Evolutionary conservation across 441 rosid species (phyloP).

Genomic region (California macrophylla): DNA sequence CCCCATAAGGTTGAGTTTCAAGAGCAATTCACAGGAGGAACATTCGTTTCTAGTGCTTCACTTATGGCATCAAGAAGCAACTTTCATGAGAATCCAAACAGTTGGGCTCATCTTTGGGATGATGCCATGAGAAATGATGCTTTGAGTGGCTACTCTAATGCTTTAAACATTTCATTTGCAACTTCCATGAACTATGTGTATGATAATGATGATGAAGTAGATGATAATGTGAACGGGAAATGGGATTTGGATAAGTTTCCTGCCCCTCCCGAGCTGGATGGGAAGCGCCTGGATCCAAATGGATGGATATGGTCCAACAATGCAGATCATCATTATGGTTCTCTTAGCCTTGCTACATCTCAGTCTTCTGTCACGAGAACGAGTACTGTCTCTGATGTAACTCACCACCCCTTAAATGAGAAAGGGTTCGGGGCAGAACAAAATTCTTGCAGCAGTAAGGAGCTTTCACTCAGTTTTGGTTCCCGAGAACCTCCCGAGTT

Average conservation of each 20-base stretch:
- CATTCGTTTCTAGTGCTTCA: constrained; percentile 28
- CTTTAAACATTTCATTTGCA: constrained; percentile 24
- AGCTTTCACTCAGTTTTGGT: constrained; percentile 39
- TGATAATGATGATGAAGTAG: constrained; percentile 22
- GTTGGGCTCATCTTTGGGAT: constrained; percentile 24
- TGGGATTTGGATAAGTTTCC: constrained; percentile 32
- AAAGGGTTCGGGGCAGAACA: constrained; percentile 40
- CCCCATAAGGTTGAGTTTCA: constrained; percentile 24
- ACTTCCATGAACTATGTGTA: constrained; percentile 25
- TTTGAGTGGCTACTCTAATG: constrained; percentile 34
- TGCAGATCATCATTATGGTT: constrained; percentile 30
- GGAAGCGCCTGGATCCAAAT: constrained; percentile 26
- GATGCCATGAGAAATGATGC: constrained; percentile 30
- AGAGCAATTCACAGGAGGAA: constrained; percentile 30
- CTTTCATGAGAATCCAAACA: constrained; percentile 40
- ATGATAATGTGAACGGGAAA: constrained; percentile 23
- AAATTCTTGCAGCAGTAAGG: constrained; percentile 41
- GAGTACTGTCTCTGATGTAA: constrained; percentile 25
- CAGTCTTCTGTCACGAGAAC: constrained; percentile 28
- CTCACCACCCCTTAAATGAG: constrained; percentile 27
- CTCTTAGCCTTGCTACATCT: constrained; percentile 65
- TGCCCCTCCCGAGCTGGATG: constrained; percentile 19
- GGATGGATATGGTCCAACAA: constrained; percentile 36
- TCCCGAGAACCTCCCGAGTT: constrained; percentile 27
- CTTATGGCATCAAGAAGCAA: constrained; percentile 33